Conservation (phyloP, 306 rosid genomes). For the Herpetospermum pedunculosum region DNA sequence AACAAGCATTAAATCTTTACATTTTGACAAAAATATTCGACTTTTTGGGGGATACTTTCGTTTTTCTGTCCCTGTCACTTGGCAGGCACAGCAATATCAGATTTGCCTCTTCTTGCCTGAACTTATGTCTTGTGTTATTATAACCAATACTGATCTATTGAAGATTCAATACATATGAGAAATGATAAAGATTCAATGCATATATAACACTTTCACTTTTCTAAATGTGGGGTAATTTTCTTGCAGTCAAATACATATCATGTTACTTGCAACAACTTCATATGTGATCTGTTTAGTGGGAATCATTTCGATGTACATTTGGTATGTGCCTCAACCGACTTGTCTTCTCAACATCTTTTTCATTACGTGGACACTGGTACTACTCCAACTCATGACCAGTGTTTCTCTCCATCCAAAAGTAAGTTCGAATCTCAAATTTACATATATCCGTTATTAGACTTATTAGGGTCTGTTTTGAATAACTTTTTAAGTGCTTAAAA, state of each 20-base stretch:
- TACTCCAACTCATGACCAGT: constrained; percentile 84
- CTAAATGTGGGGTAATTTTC: neutral
- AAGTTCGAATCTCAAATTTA: constrained; percentile 7
- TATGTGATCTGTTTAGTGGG: constrained; percentile 72
- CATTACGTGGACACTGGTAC: constrained; percentile 84
- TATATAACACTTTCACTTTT: neutral
- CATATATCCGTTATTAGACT: neutral
- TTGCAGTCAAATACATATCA: constrained; percentile 76
- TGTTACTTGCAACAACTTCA: constrained; percentile 52
- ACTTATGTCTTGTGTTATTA: neutral
- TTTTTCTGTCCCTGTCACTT: neutral
- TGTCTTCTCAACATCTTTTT: constrained; percentile 91
- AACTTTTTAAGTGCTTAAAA: too few relatives aligned
- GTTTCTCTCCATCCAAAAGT: constrained; percentile 92
- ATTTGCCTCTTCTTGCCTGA: neutral
- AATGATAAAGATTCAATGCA: neutral
- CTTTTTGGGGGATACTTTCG: neutral
- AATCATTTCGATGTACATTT: constrained; percentile 72
- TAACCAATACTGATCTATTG: neutral
- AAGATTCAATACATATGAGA: neutral
- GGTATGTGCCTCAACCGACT: constrained; percentile 81
- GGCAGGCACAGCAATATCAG: neutral
- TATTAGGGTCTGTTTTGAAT: too few relatives aligned
- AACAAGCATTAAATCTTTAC: neutral
- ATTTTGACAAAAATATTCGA: neutral